Base-by-base conservation (phyloP, 179 eudicot species). In the Sideroxylon spinosum region DNA sequence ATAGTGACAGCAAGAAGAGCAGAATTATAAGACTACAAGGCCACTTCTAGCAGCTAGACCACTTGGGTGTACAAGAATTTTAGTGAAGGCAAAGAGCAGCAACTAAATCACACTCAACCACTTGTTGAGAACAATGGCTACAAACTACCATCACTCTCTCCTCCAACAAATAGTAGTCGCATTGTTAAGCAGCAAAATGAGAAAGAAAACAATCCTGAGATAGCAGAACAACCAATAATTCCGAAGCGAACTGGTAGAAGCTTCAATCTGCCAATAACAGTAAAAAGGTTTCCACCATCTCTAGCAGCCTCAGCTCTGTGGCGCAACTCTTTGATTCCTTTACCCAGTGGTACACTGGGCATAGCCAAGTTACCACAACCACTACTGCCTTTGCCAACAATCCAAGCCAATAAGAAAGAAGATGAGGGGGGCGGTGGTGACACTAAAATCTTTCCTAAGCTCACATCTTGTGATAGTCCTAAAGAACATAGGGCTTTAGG, bases 291-390 rank as follows among this genome's bases (percentile, higher is more conserved):
- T 63, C 82, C 86, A 64, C n/a, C n/a, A n/a, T n/a, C n/a, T n/a
- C n/a, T n/a, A n/a, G 57, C 80, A 61, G 60, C 89, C 66, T 55
- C 84, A 77, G 82, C 88, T 61, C 88, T 86, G 73, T 84, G 97
- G 68, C 86, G 96, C 7, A 84, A 89, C 81, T 92, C 97, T 65
- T 75, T 94, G 22, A 91, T 92, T 73, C 98, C 97, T 53, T 80
- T 93, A 81, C 93, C 92, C 7, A 78, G 82, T n/a, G n/a, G n/a
- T 67, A 79, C 87, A 49, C 81, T 86, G 78, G 68, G 74, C 61
- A 37, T 81, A 28, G 16, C 81, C 65, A 86, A 86, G 66, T 74
- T 82, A 14, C 81, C 85, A 73, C 80, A 83, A n/a, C 74, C 85
- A 50, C 32, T 82, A 25, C 50, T 81, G 16, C 88, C 93, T 29